phyloP scores from a whole-genome alignment of 345 rosid genomes.

The Erucastrum elatum region DNA sequence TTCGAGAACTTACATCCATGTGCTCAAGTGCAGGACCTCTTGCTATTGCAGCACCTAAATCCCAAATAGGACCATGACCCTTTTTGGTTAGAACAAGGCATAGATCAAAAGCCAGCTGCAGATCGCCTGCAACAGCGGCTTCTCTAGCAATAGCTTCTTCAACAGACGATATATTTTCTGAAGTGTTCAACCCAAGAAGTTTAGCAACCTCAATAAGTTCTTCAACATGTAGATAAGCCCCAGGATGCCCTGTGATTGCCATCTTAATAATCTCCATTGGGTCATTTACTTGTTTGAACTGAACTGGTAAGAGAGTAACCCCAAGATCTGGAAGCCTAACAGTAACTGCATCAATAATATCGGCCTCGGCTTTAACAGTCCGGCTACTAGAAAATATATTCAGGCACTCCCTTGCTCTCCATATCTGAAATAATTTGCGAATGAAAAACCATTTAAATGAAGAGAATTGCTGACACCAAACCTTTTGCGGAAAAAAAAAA shows the following conservation, averaged over 20 bases:
- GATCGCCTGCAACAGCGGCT: constrained; percentile 96
- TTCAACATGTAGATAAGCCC: constrained; percentile 88
- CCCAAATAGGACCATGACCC: constrained; percentile 96
- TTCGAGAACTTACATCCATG: constrained; percentile 80
- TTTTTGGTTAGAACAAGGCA: constrained; percentile 79
- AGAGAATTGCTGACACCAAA: neutral
- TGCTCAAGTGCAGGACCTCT: constrained; percentile 89
- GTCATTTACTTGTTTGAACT: constrained; percentile 92
- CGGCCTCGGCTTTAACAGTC: constrained; percentile 78
- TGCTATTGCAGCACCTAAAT: constrained; percentile 96
- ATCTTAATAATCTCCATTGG: constrained; percentile 95
- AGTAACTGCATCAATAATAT: constrained; percentile 79
- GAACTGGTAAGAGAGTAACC: constrained; percentile 82
- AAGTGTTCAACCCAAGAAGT: constrained; percentile 85
- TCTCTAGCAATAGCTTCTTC: constrained; percentile 99
- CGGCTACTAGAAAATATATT: constrained; percentile 79
- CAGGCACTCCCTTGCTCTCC: constrained; percentile 97
- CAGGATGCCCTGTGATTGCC: constrained; percentile 86
- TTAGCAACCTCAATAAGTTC: constrained; percentile 92
- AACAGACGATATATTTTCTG: constrained; percentile 72
- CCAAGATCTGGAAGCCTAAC: constrained; percentile 92
- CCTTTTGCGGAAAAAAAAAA: neutral
- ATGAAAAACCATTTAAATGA: neutral
- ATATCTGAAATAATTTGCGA: constrained; percentile 58
- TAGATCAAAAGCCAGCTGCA: constrained; percentile 94